Percentiles rank a stretch among this genome's conserved stretches.
phyloP scores from a whole-genome alignment of 2,329 filamentous ascomycete species.

The Aspergillus viridinutans region DNA sequence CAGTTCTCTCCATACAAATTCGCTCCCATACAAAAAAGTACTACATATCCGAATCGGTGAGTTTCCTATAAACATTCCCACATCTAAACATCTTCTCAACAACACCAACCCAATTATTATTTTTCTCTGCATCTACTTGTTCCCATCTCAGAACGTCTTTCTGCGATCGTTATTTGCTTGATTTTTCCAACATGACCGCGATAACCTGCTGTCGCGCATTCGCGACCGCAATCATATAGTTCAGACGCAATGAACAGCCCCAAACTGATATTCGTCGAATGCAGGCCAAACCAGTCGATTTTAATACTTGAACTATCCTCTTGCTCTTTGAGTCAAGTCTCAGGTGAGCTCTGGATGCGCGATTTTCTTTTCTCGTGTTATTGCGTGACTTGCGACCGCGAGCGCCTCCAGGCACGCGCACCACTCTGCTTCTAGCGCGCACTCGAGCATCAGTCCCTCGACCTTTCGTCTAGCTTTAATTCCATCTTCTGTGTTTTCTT shows the following conservation, averaged over 20 bases:
- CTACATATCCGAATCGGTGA: conserved; percentile 35
- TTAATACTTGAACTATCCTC: conserved; percentile 6
- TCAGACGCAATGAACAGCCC: conserved; percentile 9
- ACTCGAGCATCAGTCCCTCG: conserved; percentile 6
- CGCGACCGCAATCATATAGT: conserved; percentile 19
- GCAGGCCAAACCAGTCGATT: conserved; percentile 11
- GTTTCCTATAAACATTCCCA: conserved; percentile 29
- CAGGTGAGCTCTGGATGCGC: conserved; percentile 16
- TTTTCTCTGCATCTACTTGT: conserved; percentile 13
- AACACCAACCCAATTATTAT: conserved; percentile 25
- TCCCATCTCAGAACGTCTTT: conserved; percentile 12
- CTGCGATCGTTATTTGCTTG: conserved; percentile 13
- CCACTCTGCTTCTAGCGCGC: conserved; percentile 7
- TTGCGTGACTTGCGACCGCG: conserved; percentile 21
- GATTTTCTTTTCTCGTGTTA: conserved; percentile 14
- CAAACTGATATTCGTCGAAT: conserved; percentile 6
- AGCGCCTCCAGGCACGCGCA: conserved; percentile 19
- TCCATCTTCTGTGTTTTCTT: not conserved
- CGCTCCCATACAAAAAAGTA: conserved; percentile 36
- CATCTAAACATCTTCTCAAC: conserved; percentile 19
- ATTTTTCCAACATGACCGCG: conserved; percentile 21
- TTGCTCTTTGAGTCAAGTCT: conserved; percentile 11
- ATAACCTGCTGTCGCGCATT: conserved; percentile 21
- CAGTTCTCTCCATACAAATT: conserved; percentile 33
- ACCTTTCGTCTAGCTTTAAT: conserved; percentile 5